Base-by-base conservation (phyloP, 805 yeast genomes). In the Sugiyamaella mastotermitis region DNA sequence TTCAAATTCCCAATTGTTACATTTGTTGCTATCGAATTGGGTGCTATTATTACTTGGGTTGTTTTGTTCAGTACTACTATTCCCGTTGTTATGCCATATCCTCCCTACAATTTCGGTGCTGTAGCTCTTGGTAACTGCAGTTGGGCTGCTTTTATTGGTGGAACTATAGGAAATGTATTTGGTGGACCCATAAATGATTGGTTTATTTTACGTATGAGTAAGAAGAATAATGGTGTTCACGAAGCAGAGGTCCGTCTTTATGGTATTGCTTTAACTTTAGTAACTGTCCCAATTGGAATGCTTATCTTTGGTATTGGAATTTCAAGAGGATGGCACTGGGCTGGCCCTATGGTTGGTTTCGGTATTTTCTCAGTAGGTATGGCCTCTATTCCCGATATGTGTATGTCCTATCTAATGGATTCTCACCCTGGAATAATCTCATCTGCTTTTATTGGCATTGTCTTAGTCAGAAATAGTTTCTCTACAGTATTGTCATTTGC, bases 271-370 rank as follows among this genome's bases (percentile, higher is more conserved):
- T 79, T 78, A 1, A 68, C 72, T 15, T 54, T 66, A 39, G 44
- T 72, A 7, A 38, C 71, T 2, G 56, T 62, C 6, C 36, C 64
- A 4, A 60, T 72, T 29, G 82, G 82, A 2, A 58, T 75, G 26
- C 68, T 76, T 65, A 81, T 80, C 3, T 77, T 71, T 51, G 82
- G 82, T 5, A 76, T 80, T 80, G 61, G 78, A 2, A 56, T 74
- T 0, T 53, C 62, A 16, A 61, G 53, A 3, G 50, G 60, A n/a
- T 74, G 73, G 47, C 45, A 53, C 5, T 73, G 81, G 81, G 60
- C 71, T 37, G 81, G 71, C 1, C 80, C 80, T 1, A 65, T 76
- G 1, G 51, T 76, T 0, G 72, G 76, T 50, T 65, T 76, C 46
- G 80, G 78, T 0, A 57, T 74, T 30, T 57, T 75, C 23, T 70